Conservation (phyloP, 176 grass and related monocot genomes). For the Avena atlantica region DNA sequence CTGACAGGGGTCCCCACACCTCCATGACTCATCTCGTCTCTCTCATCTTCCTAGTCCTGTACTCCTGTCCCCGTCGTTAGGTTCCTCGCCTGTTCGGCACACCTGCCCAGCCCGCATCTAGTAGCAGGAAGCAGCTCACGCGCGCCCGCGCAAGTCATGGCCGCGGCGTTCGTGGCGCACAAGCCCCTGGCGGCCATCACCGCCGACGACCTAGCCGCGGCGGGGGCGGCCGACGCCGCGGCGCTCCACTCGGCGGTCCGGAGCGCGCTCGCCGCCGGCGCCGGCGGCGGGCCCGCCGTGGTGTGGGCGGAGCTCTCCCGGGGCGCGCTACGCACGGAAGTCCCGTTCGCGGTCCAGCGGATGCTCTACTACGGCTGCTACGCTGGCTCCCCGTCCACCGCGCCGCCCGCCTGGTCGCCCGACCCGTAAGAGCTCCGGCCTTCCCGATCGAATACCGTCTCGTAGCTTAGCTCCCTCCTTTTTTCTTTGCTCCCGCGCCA, state of each 20-base stretch:
- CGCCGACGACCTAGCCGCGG: slow-evolving; percentile 70
- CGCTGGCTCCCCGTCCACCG: slow-evolving; percentile 52
- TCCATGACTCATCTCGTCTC: too few species aligned
- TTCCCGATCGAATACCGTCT: too few species aligned
- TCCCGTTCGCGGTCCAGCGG: slow-evolving; percentile 84
- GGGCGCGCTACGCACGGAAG: slow-evolving; percentile 45
- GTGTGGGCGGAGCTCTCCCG: slow-evolving; percentile 72
- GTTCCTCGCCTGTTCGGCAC: slow-evolving; percentile 38
- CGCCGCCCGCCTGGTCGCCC: slow-evolving; percentile 85
- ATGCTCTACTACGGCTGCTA: slow-evolving; percentile 98
- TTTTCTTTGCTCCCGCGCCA: background rate
- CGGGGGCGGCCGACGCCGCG: slow-evolving; percentile 44
- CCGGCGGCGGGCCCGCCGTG: slow-evolving; percentile 34
- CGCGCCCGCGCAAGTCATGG: slow-evolving; percentile 25
- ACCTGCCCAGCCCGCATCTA: slow-evolving; percentile 23
- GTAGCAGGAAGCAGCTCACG: background rate
- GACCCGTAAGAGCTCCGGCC: slow-evolving; percentile 48
- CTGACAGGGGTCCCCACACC: too few species aligned
- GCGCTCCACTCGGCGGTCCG: slow-evolving; percentile 50
- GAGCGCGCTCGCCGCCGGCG: slow-evolving; percentile 38
- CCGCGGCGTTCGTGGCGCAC: slow-evolving; percentile 46
- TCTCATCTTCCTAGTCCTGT: background rate
- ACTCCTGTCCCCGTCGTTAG: background rate
- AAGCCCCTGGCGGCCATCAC: slow-evolving; percentile 63
- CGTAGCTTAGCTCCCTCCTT: background rate